phyloP scores from a whole-genome alignment of 1,139 yeast genomes.

The Petasospora fabianii region DNA sequence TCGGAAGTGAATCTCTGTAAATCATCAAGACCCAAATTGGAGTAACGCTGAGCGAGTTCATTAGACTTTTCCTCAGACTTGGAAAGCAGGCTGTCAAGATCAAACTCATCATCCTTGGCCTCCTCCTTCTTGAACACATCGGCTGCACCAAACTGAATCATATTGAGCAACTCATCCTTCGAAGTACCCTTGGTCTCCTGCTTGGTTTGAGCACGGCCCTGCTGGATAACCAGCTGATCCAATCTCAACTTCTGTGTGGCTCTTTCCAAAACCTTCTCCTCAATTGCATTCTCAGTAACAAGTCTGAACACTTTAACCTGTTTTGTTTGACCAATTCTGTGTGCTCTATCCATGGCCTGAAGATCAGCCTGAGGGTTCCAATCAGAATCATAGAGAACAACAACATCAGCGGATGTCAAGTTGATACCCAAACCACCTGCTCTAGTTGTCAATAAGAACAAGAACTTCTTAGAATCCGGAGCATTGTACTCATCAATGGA shows the following conservation, averaged over 20 bases:
- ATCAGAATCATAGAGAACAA: slow-evolving; percentile 70
- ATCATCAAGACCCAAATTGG: slow-evolving; percentile 68
- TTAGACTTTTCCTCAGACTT: slow-evolving; percentile 62
- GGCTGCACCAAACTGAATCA: slow-evolving; percentile 80
- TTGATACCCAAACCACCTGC: slow-evolving; percentile 90
- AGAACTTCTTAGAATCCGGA: slow-evolving; percentile 65
- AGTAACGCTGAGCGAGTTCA: slow-evolving; percentile 59
- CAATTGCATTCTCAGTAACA: slow-evolving; percentile 76
- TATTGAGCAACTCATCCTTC: slow-evolving; percentile 68
- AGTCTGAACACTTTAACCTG: slow-evolving; percentile 76
- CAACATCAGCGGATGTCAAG: slow-evolving; percentile 72
- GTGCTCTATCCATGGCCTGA: slow-evolving; percentile 88
- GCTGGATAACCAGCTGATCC: slow-evolving; percentile 80
- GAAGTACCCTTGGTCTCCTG: slow-evolving; percentile 38
- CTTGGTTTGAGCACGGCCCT: slow-evolving; percentile 44
- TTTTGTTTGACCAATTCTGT: slow-evolving; percentile 80
- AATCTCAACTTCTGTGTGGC: slow-evolving; percentile 75
- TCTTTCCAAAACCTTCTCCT: slow-evolving; percentile 74
- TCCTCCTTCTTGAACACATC: slow-evolving; percentile 45
- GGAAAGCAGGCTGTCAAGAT: slow-evolving; percentile 57
- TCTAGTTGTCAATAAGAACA: slow-evolving; percentile 71
- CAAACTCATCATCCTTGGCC: slow-evolving; percentile 45
- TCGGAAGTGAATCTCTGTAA: slow-evolving; percentile 64
- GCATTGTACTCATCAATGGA: slow-evolving; percentile 76
- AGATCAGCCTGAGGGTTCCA: slow-evolving; percentile 90